Base-by-base conservation (phyloP, 192 early-diverging fungal species). In the Backusella sp. region DNA sequence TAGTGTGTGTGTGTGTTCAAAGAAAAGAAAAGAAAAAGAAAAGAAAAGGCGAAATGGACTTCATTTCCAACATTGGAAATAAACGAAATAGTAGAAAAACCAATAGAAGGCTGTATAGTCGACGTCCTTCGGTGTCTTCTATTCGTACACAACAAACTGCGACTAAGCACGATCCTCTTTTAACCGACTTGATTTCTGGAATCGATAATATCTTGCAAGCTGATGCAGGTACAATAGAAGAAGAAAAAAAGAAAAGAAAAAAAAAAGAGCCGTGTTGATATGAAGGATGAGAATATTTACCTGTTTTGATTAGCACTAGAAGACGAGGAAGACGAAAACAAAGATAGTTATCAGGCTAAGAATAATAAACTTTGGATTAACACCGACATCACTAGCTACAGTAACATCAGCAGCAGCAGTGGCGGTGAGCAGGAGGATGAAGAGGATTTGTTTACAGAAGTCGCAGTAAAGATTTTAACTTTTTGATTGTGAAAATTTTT, bases 401-500 rank as follows among this genome's bases (percentile, higher is more conserved):
- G 23, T 49, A 30, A 71, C 28, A 23, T 44, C 17, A 44, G 42
- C 3, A 62, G 11, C n/a, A 46, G 39, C 11, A 30, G 35, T 68
- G 11, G 21, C 23, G 67, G 35, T 36, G 34, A 36, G 23, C n/a
- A 39, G 8, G 68, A n/a, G 3, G 70, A 49, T 11, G 37, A 42
- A 71, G 70, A 71, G 32, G 70, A 71, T 28, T 49, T 71, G 14
- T 71, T 71, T 71, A 30, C 39, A 49, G 70, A 71, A 71, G 42
- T 71, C 28, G 44, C 39, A 71, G 70, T 71, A 71, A 71, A 71
- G 6, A 46, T 46, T 28, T 44, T 30, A 17, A 70, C 23, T 70
- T 15, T 15, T 46, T 6, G 12, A 14, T 44, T 6, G 19, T 44
- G 11, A 44, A 6, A 6, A 9, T 32, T 26, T 41, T 26, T 4